Conservation (phyloP, 1,284 basidiomycete genomes). For the Pascua guehoae region DNA sequence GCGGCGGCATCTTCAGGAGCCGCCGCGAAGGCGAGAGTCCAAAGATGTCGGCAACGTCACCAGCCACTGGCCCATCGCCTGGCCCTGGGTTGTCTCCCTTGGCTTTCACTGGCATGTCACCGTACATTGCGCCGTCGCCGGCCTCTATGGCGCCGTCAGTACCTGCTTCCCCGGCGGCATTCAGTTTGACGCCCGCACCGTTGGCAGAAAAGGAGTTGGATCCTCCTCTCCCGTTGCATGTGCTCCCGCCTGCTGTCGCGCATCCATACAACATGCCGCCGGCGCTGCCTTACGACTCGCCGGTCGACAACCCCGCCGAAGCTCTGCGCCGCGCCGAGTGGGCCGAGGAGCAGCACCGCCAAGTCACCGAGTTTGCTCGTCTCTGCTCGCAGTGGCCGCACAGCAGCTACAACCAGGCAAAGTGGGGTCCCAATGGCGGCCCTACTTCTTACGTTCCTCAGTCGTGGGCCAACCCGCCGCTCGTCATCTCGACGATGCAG, state of each 20-base stretch:
- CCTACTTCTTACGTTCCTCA: conserved; percentile 61
- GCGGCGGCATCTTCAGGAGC: conserved; percentile 28
- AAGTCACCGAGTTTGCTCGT: conserved; percentile 36
- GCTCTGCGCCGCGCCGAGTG: conserved; percentile 26
- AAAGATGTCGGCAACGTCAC: conserved; percentile 4
- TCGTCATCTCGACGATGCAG: conserved; percentile 59
- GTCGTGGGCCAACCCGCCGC: conserved; percentile 64
- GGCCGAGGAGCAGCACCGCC: conserved; percentile 32
- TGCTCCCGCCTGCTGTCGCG: conserved; percentile 16
- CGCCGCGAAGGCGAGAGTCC: conserved; percentile 20
- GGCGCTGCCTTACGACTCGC: conserved; percentile 14
- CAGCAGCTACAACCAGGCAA: conserved; percentile 72
- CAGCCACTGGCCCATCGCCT: conserved; percentile 5
- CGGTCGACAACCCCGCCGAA: conserved; percentile 20
- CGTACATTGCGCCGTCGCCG: conserved; percentile 16
- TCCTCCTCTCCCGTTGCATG: conserved; percentile 13
- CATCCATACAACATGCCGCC: conserved; percentile 22
- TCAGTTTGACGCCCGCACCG: conserved; percentile 16
- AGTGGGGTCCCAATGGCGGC: conserved; percentile 61
- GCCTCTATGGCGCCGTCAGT: conserved; percentile 1
- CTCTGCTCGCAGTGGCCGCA: conserved; percentile 63
- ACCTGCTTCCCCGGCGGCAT: conserved; percentile 14
- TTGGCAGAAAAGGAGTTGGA: conserved; percentile 15
- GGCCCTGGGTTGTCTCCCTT: conserved; percentile 3
- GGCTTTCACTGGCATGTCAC: not conserved